A percentile compares a stretch with the other conserved stretches of the same genome.
Conservation (phyloP, 345 rosid species). For the Citrus sp. region DNA sequence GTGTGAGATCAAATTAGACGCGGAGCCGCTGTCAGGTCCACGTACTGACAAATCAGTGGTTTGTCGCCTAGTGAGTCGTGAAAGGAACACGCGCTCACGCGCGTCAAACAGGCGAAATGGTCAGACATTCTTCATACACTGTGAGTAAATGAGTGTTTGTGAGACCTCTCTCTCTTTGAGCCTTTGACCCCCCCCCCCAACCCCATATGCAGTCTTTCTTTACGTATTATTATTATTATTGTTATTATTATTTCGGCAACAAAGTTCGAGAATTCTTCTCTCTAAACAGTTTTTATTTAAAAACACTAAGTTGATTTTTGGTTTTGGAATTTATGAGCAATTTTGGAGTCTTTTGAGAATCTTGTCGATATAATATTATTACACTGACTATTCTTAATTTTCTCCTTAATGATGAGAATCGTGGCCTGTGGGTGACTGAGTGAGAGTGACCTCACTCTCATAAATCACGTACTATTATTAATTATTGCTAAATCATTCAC, state of each 20-base stretch:
- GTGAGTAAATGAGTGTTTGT: background rate
- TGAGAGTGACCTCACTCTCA: background rate
- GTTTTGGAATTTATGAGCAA: slow-evolving; percentile 24
- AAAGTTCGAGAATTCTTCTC: slow-evolving; percentile 17
- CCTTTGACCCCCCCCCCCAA: background rate
- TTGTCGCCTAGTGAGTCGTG: slow-evolving; percentile 40
- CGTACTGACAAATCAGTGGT: slow-evolving; percentile 43
- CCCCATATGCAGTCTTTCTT: slow-evolving; percentile 4
- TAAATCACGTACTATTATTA: slow-evolving; percentile 19
- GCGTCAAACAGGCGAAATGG: slow-evolving; percentile 23
- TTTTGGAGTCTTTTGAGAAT: slow-evolving; percentile 50
- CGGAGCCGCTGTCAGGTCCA: slow-evolving; percentile 26
- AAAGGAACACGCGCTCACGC: slow-evolving; percentile 23
- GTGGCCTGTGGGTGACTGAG: background rate
- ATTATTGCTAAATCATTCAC: slow-evolving; percentile 38
- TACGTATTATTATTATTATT: background rate
- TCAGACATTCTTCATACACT: slow-evolving; percentile 23
- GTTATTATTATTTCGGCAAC: background rate
- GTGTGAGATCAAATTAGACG: slow-evolving; percentile 14
- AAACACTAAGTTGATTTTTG: slow-evolving; percentile 18
- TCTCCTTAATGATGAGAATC: background rate
- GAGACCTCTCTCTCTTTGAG: slow-evolving; percentile 13
- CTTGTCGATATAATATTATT: slow-evolving; percentile 17
- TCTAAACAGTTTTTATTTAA: background rate
- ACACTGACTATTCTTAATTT: background rate